phyloP scores from a whole-genome alignment of 768 basidiomycete genomes.

The Leccinum fibrillosum region DNA sequence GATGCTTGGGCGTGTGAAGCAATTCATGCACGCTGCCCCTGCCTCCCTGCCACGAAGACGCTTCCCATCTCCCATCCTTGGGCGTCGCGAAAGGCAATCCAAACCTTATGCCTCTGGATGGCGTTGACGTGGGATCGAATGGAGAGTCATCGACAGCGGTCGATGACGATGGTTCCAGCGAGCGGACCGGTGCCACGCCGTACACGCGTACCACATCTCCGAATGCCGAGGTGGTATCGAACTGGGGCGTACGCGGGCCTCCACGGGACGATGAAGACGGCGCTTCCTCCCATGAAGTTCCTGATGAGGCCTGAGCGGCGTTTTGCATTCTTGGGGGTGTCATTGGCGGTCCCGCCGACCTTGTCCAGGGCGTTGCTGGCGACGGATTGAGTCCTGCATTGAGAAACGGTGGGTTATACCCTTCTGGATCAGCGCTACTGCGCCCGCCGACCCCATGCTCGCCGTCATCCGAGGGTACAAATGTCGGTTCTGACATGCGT shows the following conservation, averaged over 20 bases:
- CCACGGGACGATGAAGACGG: constrained; percentile 43
- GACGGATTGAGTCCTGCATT: constrained; percentile 53
- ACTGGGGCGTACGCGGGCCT: constrained; percentile 56
- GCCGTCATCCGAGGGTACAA: constrained; percentile 62
- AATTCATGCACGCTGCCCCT: constrained; percentile 38
- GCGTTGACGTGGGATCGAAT: constrained; percentile 79
- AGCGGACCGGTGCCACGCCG: constrained; percentile 35
- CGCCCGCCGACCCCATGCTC: not conserved
- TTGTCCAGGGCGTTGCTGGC: constrained; percentile 50
- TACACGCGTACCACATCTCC: constrained; percentile 40
- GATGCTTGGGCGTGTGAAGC: constrained; percentile 54
- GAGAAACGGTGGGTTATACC: constrained; percentile 58
- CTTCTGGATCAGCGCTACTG: constrained; percentile 28
- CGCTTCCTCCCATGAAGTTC: constrained; percentile 45
- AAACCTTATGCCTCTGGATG: constrained; percentile 74
- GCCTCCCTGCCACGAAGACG: constrained; percentile 14
- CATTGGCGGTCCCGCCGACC: constrained; percentile 35
- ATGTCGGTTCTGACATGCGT: constrained; percentile 54
- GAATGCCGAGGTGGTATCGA: constrained; percentile 25
- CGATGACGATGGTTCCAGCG: constrained; percentile 26
- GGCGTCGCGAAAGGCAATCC: constrained; percentile 57
- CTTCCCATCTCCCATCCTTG: constrained; percentile 49
- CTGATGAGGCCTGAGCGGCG: constrained; percentile 30
- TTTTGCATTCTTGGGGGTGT: constrained; percentile 44
- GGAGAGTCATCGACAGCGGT: constrained; percentile 47